Evolutionary conservation across 2,329 filamentous ascomycete genomes (phyloP), one percentile per base, ranked within the genome.

Genomic region (Trichoderma sp.): DNA sequence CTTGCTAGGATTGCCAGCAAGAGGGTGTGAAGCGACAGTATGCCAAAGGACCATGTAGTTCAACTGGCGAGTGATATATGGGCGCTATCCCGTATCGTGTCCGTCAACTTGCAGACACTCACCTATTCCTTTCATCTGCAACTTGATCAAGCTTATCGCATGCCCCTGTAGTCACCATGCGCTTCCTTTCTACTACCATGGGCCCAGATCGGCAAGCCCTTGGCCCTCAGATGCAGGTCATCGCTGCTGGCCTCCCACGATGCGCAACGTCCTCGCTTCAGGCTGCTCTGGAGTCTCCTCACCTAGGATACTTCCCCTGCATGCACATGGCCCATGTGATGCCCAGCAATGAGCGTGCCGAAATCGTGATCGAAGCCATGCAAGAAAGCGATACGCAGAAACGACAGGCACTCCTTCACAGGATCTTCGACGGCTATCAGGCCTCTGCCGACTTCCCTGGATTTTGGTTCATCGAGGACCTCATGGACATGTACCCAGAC

Each of bases 401-500:
- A 10, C 71, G 76, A 0, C 72, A 71, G 14, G 74, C 74, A 55
- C 64, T 77, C 21, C 67, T 77, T 0, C 69, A 68, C n/a, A 54
- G 71, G 28, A 67, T 78, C 10, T 71, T 77, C 44, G 69, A 73
- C 15, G 75, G 75, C 1, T 74, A 76, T 56, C 68, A 68, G 0
- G 71, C 72, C 9, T 68, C 71, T 0, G 68, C 71, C 45, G 69
- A 78, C 57, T 71, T 77, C 14, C 76, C 76, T 0, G 73, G 69
- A 1, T 68, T 74, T 4, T 69, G 69, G 47, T 78, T 79, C 66
- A 67, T 72, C 0, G 71, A 74, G 10, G 76, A 78, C 45, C 65
- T 79, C 43, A 77, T 78, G 74, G 77, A 79, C 34, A 74, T 77
- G 69, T 78, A 76, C 7, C 76, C 76, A 0, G 73, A 77, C 3